Evolutionary conservation across 805 yeast genomes (phyloP), one percentile per base, ranked within the genome.

Genomic region (Aciculoconidium aculeatum): DNA sequence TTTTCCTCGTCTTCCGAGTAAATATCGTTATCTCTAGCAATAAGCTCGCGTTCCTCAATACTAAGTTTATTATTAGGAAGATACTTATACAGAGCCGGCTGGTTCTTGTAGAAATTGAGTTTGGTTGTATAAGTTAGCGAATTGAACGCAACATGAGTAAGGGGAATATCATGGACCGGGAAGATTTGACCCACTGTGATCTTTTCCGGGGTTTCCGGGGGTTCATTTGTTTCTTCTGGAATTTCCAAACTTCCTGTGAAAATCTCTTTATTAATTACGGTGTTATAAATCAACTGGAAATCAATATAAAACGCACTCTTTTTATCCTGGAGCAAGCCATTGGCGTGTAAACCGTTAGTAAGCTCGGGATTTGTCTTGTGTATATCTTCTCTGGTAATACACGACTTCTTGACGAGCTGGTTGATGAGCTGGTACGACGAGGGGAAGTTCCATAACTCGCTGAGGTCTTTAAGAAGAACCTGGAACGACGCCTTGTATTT

Each of bases 391-490:
- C 42, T 50, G 1, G 36, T n/a, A 3, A 49, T n/a, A 4, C 40
- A 35, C 1, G 53, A 36, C 5, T 36, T 30, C 28, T 51, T 53
- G 11, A 54, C 34, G 6, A 61, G 20, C 32, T 45, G 47, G n/a
- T 36, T 28, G 16, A 64, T 50, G 12, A 64, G 34, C 39, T 64
- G 70, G 35, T 64, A 63, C 4, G 68, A 55, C 6, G 69, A 62
- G 1, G 70, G 67, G 29, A 45, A 63, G 35, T 54, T 56, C 65
- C 65, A 63, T 7, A 52, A 30, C 15, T 17, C 22, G 6, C 64
- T 54, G 29, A 64, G 41, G 34, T 58, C 54, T 25, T 52, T 49
- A 9, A 58, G 24, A 20, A 64, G 40, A 3, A 58, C 58, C 26
- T 44, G 47, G 15, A 14, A 37, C 19, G 15, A 30, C 21, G 26